Conservation (phyloP, 768 basidiomycete genomes). For the Myochromella boudieri region DNA sequence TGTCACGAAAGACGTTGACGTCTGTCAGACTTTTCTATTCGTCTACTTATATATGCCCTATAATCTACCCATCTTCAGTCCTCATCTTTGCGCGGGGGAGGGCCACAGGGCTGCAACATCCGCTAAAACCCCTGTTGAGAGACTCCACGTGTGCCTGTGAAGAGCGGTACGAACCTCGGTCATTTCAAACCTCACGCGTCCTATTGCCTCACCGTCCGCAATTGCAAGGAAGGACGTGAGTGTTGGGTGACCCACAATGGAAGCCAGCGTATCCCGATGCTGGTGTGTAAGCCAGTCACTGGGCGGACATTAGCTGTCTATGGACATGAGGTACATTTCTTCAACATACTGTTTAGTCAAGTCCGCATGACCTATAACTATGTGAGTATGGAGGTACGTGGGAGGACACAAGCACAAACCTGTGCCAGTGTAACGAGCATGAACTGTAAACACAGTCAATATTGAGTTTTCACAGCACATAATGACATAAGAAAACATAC, state of each 20-base stretch:
- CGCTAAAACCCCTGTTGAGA: slow-evolving; percentile 45
- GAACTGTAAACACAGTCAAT: slow-evolving; percentile 53
- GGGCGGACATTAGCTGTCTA: slow-evolving; percentile 12
- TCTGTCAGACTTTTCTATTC: slow-evolving; percentile 7
- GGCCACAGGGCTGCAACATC: slow-evolving; percentile 94
- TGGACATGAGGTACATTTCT: slow-evolving; percentile 7
- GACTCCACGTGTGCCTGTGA: slow-evolving; percentile 7
- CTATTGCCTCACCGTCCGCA: slow-evolving; percentile 93
- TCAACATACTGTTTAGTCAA: slow-evolving; percentile 86
- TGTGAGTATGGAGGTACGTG: slow-evolving; percentile 5
- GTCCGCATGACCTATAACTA: slow-evolving; percentile 82
- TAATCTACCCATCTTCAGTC: slow-evolving; percentile 36
- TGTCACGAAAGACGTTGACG: no score
- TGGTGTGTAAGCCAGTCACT: slow-evolving; percentile 99
- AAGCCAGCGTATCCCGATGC: slow-evolving; percentile 91
- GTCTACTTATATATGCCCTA: background rate
- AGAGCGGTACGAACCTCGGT: slow-evolving; percentile 66
- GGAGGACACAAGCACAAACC: slow-evolving; percentile 46
- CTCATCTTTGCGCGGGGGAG: slow-evolving; percentile 88
- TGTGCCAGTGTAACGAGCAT: slow-evolving; percentile 94
- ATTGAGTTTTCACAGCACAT: slow-evolving; percentile 13
- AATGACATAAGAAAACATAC: slow-evolving; percentile 49
- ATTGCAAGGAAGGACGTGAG: slow-evolving; percentile 86
- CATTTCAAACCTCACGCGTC: slow-evolving; percentile 90
- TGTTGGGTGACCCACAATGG: slow-evolving; percentile 89